These are phyloP conservation scores for Trypanosoma platydactyli DNA, from an alignment of 208 protist genomes.

Conservation along the genomic window DNA sequence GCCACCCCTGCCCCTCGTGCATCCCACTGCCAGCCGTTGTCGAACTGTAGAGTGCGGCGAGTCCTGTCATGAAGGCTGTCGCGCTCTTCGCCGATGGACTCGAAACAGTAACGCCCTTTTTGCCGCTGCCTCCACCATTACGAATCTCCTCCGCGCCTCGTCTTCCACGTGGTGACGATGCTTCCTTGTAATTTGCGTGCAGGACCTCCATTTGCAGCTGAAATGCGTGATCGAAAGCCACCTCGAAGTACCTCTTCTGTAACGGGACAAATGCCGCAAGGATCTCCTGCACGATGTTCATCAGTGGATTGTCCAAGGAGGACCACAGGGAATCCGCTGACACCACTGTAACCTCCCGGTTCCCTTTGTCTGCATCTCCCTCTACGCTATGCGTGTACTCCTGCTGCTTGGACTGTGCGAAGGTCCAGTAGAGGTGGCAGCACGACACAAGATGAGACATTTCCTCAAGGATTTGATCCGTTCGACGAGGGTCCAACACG, in stretches of 20 bases:
- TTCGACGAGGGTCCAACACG: constrained; percentile 54
- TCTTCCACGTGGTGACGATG: neutral
- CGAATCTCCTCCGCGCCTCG: neutral
- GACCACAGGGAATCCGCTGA: constrained; percentile 29
- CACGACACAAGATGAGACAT: constrained; percentile 87
- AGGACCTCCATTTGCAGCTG: constrained; percentile 62
- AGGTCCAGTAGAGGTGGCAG: constrained; percentile 76
- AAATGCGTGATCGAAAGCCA: constrained; percentile 73
- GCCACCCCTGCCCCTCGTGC: constrained; percentile 8
- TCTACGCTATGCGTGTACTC: constrained; percentile 35
- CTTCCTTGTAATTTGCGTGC: constrained; percentile 11
- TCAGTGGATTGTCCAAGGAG: constrained; percentile 42
- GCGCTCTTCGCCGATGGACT: constrained; percentile 26
- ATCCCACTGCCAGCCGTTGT: constrained; percentile 31
- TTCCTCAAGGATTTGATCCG: constrained; percentile 83
- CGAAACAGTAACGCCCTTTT: constrained; percentile 1
- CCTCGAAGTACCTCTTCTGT: constrained; percentile 71
- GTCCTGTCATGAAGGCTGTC: constrained; percentile 56
- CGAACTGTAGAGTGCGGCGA: constrained; percentile 58
- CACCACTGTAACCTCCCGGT: neutral
- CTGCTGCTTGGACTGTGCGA: constrained; percentile 57
- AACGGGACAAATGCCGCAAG: constrained; percentile 77
- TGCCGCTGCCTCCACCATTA: constrained; percentile 22
- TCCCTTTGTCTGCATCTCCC: constrained; percentile 1
- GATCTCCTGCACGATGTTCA: constrained; percentile 75